phyloP scores from a whole-genome alignment of 2,329 filamentous ascomycete species.

The Venturia asperata region DNA sequence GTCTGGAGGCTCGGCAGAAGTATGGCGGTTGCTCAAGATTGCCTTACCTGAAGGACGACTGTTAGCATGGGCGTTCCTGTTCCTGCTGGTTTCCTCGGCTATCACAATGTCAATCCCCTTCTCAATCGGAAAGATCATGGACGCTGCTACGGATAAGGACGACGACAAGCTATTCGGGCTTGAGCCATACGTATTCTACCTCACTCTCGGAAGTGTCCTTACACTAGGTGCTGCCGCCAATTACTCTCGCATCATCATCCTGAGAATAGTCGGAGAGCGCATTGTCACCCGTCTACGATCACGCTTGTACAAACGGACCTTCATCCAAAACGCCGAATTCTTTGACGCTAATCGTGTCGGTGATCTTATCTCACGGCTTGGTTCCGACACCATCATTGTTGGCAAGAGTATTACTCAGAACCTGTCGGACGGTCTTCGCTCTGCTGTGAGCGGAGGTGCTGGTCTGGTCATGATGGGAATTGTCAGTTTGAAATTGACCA shows the following conservation, averaged over 20 bases:
- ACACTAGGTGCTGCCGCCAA: conserved; percentile 82
- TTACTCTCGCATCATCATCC: conserved; percentile 85
- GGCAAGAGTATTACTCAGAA: conserved; percentile 99
- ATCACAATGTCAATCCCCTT: conserved; percentile 97
- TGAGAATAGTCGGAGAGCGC: conserved; percentile 89
- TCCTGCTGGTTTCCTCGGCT: conserved; percentile 80
- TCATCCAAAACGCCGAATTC: conserved; percentile 96
- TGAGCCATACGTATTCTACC: conserved; percentile 80
- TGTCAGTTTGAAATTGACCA: conserved; percentile 83
- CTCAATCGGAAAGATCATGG: conserved; percentile 91
- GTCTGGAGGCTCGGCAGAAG: conserved; percentile 60
- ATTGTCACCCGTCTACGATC: conserved; percentile 87
- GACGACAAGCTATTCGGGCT: conserved; percentile 71
- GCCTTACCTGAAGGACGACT: conserved; percentile 76
- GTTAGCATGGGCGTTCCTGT: conserved; percentile 72
- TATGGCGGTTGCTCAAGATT: conserved; percentile 83
- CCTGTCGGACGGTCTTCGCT: conserved; percentile 86
- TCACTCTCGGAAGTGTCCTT: conserved; percentile 64
- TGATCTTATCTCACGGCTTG: conserved; percentile 89
- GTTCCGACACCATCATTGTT: conserved; percentile 94
- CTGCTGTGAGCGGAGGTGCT: conserved; percentile 80
- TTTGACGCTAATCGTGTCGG: conserved; percentile 97
- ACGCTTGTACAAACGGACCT: conserved; percentile 83
- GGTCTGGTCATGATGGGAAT: conserved; percentile 94
- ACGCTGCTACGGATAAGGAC: conserved; percentile 72